These are phyloP conservation scores for Candida sanyaensis DNA, from an alignment of 1,139 yeast genomes.

Conservation along the genomic window DNA sequence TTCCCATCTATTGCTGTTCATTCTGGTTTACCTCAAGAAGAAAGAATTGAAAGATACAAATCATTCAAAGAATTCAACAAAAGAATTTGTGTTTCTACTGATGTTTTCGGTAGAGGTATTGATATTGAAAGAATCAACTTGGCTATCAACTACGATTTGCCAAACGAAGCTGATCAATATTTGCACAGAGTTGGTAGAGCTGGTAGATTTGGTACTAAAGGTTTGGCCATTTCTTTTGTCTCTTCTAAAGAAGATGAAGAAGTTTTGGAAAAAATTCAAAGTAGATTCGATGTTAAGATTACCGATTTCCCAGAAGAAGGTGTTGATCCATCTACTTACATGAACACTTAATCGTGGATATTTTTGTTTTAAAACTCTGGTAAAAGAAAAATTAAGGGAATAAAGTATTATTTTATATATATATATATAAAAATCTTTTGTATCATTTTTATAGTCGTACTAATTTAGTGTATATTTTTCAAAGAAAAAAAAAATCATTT, in stretches of 20 bases:
- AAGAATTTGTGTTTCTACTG: constrained; percentile 98
- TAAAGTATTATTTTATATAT: not conserved
- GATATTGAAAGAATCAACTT: constrained; percentile 98
- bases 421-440: constrained; percentile 1
- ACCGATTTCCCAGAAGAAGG: constrained; percentile 97
- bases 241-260: constrained; percentile 85
- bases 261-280: constrained; percentile 90
- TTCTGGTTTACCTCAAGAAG: constrained; percentile 95
- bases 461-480: not conserved
- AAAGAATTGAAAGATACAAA: constrained; percentile 95
- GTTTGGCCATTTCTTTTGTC: constrained; percentile 92
- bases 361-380: no score
- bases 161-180: constrained; percentile 93
- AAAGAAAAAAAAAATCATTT: not conserved
- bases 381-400: not conserved
- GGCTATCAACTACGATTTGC: constrained; percentile 95
- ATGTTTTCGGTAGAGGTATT: constrained; percentile 98
- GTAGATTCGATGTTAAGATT: constrained; percentile 94
- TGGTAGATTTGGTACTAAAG: constrained; percentile 99
- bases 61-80: constrained; percentile 97
- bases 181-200: constrained; percentile 99
- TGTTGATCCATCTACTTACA: constrained; percentile 95
- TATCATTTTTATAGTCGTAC: constrained; percentile 4
- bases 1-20: constrained; percentile 98
- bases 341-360: constrained; percentile 70